A percentile compares a stretch with the other conserved stretches of the same genome.
Conservation (phyloP, 768 basidiomycete genomes). For the Cubamyces lactineus region DNA sequence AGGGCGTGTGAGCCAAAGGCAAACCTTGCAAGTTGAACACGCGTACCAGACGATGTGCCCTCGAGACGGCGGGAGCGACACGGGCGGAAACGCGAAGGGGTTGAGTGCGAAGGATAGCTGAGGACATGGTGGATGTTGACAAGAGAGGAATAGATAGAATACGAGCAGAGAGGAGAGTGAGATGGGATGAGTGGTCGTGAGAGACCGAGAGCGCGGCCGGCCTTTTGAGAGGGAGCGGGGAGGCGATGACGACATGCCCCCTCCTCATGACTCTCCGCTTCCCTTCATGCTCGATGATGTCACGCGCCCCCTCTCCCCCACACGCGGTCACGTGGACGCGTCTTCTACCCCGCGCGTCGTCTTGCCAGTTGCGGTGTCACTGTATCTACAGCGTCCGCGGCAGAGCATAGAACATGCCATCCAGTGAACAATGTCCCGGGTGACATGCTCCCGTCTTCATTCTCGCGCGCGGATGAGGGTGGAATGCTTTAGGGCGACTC, state of each 20-base stretch:
- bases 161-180: neutral
- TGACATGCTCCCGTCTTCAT: too few species aligned
- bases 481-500: too few species aligned
- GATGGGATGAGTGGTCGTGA: neutral
- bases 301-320: slow-evolving; percentile 2
- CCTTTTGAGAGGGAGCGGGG: slow-evolving; percentile 15
- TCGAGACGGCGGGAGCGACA: slow-evolving; percentile 19
- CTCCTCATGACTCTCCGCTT: slow-evolving; percentile 10
- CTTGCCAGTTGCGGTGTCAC: too few species aligned
- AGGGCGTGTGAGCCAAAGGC: neutral
- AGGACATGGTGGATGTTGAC: slow-evolving; percentile 21
- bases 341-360: neutral
- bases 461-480: too few species aligned
- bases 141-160: slow-evolving; percentile 1
- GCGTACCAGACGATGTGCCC: slow-evolving; percentile 19
- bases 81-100: slow-evolving; percentile 25
- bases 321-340: slow-evolving; percentile 23
- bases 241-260: slow-evolving; percentile 24
- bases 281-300: slow-evolving; percentile 13
- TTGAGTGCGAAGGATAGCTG: slow-evolving; percentile 32
- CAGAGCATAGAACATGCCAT: too few species aligned
- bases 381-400: too few species aligned
- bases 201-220: neutral
- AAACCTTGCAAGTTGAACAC: neutral
- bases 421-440: too few species aligned